Evolutionary conservation across 140 eudicot genomes (phyloP), one percentile per base, ranked within the genome.

Genomic region (Oenanthe javanica): DNA sequence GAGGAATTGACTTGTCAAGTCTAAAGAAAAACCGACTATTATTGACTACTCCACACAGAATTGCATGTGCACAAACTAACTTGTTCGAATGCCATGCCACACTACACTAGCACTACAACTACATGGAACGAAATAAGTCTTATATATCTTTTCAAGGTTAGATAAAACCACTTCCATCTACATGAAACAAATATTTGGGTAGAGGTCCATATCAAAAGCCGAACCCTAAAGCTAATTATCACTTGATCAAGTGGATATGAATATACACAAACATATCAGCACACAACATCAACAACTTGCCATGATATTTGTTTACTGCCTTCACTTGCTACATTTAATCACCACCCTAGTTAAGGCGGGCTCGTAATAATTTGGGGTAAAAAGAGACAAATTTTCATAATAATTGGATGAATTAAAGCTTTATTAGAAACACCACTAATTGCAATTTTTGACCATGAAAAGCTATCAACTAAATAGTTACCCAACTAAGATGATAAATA

Each of bases 151-250:
- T 49, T 48, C 23, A 46, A 0, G 4, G 67, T 9, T 11, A 3
- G 46, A 48, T 75, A 31, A 49, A 75, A 49, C 45, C 64, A 75
- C 64, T 48, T 48, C 40, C 12, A 36, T 19, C 18, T 6, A 21
- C 47, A 23, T 2, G n/a, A 51, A 27, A 42, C 46, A 48, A 55
- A 75, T 19, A 27, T 49, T 21, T 49, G 55, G 64, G 79, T 49
- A 75, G 64, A 76, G 79, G 79, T 76, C 78, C 13, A 50, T 27
- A 51, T 76, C 79, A 76, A 21, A 31, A 13, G 79, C 64, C 79
- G 43, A 40, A 72, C 45, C 40, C 73, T 31, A 67, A 10, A n/a
- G 46, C 75, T 13, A 72, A 16, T 73, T 21, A 45, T 73, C 16
- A 42, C 25, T 42, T 73, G 31, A 42, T 72, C 51, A 42, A 71